Conservation (phyloP, 225 moss, liverwort and hornwort genomes). For the Polytrichum formosum region DNA sequence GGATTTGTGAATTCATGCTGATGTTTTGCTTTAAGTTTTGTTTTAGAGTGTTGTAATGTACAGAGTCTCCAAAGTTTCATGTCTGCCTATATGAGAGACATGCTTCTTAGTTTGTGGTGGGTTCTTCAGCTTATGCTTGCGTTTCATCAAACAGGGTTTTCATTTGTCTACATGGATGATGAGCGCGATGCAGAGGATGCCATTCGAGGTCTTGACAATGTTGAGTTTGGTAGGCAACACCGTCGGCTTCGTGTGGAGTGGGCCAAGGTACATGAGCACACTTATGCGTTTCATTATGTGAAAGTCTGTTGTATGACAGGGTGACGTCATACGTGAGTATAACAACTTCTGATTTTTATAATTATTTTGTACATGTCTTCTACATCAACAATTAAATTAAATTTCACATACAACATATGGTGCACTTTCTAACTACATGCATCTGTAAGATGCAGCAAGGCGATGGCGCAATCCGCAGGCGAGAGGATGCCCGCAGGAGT, state of each 20-base stretch:
- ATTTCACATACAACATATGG: no score
- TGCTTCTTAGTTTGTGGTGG: background rate
- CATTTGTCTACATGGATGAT: conserved; percentile 98
- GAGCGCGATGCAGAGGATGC: conserved; percentile 99
- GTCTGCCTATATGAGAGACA: no score
- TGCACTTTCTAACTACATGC: no score
- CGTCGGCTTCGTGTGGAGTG: conserved; percentile 97
- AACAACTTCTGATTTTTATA: no score
- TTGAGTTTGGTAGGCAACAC: conserved; percentile 94
- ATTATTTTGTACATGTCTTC: background rate
- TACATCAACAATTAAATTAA: no score
- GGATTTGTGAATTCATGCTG: conserved; percentile 18
- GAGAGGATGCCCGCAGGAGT: conserved; percentile 96
- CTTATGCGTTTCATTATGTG: no score
- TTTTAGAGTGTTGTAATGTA: no score
- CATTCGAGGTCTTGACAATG: conserved; percentile 86
- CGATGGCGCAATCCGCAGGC: conserved; percentile 94
- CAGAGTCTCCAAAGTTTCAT: no score
- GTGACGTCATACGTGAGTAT: no score
- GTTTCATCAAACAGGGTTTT: conserved; percentile 74
- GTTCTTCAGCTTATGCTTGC: conserved; percentile 36
- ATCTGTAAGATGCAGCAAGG: conserved; percentile 64
- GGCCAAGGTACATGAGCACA: conserved; percentile 63
- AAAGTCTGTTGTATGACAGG: no score
- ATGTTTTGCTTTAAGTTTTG: no score